These are phyloP conservation scores for Multifurca ochricompacta DNA, from an alignment of 768 basidiomycete genomes.

Conservation along the genomic window DNA sequence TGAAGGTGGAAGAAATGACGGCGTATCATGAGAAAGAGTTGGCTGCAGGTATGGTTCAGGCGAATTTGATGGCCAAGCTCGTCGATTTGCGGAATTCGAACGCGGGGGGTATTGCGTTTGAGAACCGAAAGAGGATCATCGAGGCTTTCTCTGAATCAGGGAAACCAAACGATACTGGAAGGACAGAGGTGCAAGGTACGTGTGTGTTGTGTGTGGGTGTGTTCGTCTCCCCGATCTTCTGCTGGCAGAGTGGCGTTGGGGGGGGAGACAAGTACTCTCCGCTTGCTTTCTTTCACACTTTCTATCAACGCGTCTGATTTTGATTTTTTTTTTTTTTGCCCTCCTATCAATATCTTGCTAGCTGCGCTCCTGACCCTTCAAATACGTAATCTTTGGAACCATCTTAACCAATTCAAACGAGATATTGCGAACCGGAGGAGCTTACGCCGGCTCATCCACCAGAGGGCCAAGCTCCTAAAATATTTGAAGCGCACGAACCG, in stretches of 20 bases:
- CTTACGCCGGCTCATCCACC: conserved; percentile 71
- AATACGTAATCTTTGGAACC: conserved; percentile 77
- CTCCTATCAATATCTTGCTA: conserved; percentile 30
- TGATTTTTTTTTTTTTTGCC: neutral
- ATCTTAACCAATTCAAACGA: conserved; percentile 56
- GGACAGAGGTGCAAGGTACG: conserved; percentile 87
- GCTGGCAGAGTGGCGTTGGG: neutral
- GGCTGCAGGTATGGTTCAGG: conserved; percentile 37
- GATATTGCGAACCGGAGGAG: conserved; percentile 73
- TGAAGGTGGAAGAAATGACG: neutral
- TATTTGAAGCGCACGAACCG: conserved; percentile 64
- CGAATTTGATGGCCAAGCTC: conserved; percentile 53
- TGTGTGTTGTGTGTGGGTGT: conserved; percentile 6
- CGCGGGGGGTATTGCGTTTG: conserved; percentile 76
- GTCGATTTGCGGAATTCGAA: conserved; percentile 86
- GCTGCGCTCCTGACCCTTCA: conserved; percentile 81
- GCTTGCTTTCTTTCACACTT: neutral
- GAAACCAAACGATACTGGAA: conserved; percentile 67
- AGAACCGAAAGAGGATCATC: conserved; percentile 77
- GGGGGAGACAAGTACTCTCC: no score
- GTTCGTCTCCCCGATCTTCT: no score
- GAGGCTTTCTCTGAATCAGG: conserved; percentile 65
- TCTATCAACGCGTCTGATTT: neutral
- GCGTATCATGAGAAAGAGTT: conserved; percentile 23
- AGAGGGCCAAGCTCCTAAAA: conserved; percentile 73